Evolutionary conservation across 1,284 basidiomycete species (phyloP).

Genomic region (Apiotrichum siamense): DNA sequence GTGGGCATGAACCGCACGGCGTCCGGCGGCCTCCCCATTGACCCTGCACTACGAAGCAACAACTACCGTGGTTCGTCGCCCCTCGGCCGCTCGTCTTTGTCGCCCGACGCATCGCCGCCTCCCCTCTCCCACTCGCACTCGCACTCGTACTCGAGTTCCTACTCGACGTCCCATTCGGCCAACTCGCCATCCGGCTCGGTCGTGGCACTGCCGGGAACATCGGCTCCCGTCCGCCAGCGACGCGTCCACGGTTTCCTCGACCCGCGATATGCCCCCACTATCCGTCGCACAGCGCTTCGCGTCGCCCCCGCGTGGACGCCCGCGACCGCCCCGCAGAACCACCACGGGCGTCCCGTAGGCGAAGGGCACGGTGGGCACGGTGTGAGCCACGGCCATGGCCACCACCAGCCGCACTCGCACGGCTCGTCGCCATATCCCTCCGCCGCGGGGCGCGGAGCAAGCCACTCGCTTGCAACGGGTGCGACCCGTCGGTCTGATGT

Average conservation of each 20-base stretch:
- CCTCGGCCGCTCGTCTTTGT: not conserved
- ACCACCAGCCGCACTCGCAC: not conserved
- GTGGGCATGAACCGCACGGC: not conserved
- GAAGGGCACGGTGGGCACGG: not conserved
- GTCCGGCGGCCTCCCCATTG: not conserved
- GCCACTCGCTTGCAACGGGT: not conserved
- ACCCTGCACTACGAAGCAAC: not conserved
- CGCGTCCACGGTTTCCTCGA: constrained; percentile 8
- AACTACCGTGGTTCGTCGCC: not conserved
- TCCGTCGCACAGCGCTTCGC: constrained; percentile 11
- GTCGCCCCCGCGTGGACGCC: constrained; percentile 24
- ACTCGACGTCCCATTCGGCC: not conserved
- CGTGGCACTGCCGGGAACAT: not conserved
- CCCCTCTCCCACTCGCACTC: not conserved
- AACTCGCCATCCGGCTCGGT: not conserved
- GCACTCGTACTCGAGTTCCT: not conserved
- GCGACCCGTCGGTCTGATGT: not conserved
- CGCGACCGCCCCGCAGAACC: not conserved
- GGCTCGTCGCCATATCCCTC: not conserved
- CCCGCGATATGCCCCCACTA: constrained; percentile 21
- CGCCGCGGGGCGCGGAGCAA: not conserved
- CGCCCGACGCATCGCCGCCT: not conserved
- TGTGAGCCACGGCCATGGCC: not conserved
- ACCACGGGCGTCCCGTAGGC: no score
- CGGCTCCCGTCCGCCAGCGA: not conserved